These are phyloP conservation scores for Pachysandra terminalis DNA, from an alignment of 164 flowering plant genomes.

Conservation along the genomic window DNA sequence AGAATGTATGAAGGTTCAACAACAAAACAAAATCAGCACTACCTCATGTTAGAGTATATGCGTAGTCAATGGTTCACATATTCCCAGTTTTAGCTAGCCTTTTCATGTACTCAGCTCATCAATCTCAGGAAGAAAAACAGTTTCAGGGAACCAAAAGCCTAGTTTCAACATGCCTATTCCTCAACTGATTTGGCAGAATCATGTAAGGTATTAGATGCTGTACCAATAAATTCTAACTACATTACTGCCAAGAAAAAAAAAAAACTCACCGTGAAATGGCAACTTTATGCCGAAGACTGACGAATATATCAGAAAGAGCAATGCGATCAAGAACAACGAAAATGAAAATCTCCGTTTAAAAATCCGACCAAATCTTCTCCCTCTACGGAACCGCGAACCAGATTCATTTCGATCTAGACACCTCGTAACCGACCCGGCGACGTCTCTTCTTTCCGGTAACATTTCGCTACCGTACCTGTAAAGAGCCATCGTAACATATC, in stretches of 20 bases:
- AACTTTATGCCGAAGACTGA: slow-evolving; percentile 39
- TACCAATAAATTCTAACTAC: no score
- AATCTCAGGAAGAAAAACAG: no score
- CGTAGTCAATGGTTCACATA: no score
- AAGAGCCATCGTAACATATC: slow-evolving; percentile 34
- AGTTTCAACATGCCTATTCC: no score
- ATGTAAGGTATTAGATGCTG: no score
- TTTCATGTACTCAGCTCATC: neutral
- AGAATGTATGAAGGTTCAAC: neutral
- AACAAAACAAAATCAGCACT: neutral
- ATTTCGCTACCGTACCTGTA: slow-evolving; percentile 27
- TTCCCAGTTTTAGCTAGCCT: neutral
- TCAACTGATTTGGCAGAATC: no score
- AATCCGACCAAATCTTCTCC: slow-evolving; percentile 47
- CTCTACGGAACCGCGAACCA: slow-evolving; percentile 40
- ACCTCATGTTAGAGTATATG: neutral
- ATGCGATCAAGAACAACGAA: slow-evolving; percentile 40
- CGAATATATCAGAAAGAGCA: slow-evolving; percentile 34
- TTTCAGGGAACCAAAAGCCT: no score
- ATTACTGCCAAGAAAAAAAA: neutral
- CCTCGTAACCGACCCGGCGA: slow-evolving; percentile 19
- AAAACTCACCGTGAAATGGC: slow-evolving; percentile 48
- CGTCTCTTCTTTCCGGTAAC: slow-evolving; percentile 41
- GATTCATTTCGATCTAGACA: slow-evolving; percentile 25
- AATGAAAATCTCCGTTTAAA: slow-evolving; percentile 33